Percentiles rank a stretch among this genome's conserved stretches.
These are phyloP conservation scores for Paratinospora sagittata DNA, from an alignment of 164 flowering plant species.

Conservation along the genomic window DNA sequence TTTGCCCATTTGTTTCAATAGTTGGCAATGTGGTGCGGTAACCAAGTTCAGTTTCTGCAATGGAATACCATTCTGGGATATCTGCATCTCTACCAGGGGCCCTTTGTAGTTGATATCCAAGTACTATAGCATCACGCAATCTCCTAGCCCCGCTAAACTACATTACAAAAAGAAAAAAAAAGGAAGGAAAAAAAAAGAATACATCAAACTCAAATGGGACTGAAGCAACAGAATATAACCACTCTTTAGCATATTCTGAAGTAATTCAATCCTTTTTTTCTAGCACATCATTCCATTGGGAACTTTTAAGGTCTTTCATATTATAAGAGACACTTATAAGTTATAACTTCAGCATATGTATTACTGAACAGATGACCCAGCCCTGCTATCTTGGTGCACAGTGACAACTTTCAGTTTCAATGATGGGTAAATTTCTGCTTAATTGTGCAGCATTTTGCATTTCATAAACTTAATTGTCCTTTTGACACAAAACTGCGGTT, in stretches of 20 bases:
- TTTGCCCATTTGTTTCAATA: conserved; percentile 33
- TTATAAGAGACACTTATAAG: not conserved
- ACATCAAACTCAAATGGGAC: not conserved
- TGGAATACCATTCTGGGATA: conserved; percentile 93
- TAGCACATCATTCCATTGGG: not conserved
- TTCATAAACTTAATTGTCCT: not conserved
- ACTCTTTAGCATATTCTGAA: not conserved
- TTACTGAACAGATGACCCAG: not conserved
- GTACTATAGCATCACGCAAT: conserved; percentile 94
- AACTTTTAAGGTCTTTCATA: not conserved
- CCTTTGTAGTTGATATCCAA: conserved; percentile 93
- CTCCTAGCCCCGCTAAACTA: conserved; percentile 95
- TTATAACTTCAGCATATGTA: not conserved
- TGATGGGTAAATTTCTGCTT: not conserved
- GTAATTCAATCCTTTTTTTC: not conserved
- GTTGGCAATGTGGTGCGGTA: conserved; percentile 47
- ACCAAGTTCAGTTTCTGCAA: conserved; percentile 78
- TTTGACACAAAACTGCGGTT: not conserved
- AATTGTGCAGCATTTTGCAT: not conserved
- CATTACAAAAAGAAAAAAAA: too few species aligned
- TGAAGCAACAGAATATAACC: not conserved
- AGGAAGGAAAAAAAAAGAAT: not conserved
- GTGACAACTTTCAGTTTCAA: not conserved
- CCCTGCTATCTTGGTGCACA: not conserved
- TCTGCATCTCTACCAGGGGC: conserved; percentile 77